phyloP scores from a whole-genome alignment of 305 asterid species.

The Fraxinus greggii region DNA sequence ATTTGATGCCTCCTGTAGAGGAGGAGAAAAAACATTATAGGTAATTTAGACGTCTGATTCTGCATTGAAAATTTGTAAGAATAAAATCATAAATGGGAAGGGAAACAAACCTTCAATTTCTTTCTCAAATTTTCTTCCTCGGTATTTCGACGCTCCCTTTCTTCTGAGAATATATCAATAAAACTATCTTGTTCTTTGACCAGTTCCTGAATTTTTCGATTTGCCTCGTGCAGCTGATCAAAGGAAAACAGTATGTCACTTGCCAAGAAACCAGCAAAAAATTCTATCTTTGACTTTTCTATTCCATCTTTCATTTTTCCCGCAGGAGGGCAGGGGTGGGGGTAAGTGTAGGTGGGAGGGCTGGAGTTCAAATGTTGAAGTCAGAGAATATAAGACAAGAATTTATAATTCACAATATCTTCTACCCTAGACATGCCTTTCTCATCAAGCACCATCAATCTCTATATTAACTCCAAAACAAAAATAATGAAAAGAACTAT shows the following conservation, averaged over 20 bases:
- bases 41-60: background rate
- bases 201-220: constrained; percentile 45
- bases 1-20: constrained; percentile 61
- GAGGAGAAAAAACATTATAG: background rate
- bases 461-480: background rate
- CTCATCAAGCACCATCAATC: background rate
- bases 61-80: background rate
- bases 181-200: constrained; percentile 72
- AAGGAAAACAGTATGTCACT: constrained; percentile 13
- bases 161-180: constrained; percentile 80
- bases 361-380: background rate
- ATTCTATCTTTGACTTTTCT: background rate
- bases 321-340: background rate
- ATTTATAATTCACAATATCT: background rate
- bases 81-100: background rate
- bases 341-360: background rate
- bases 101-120: constrained; percentile 56
- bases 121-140: constrained; percentile 75
- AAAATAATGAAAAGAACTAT: background rate
- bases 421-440: background rate
- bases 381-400: background rate
- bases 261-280: background rate
- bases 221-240: constrained; percentile 57
- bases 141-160: constrained; percentile 72
- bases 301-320: background rate